Percentiles rank a stretch among this genome's conserved stretches.
Evolutionary conservation across 1,284 basidiomycete species (phyloP).

Genomic region (Flammula alnicola): DNA sequence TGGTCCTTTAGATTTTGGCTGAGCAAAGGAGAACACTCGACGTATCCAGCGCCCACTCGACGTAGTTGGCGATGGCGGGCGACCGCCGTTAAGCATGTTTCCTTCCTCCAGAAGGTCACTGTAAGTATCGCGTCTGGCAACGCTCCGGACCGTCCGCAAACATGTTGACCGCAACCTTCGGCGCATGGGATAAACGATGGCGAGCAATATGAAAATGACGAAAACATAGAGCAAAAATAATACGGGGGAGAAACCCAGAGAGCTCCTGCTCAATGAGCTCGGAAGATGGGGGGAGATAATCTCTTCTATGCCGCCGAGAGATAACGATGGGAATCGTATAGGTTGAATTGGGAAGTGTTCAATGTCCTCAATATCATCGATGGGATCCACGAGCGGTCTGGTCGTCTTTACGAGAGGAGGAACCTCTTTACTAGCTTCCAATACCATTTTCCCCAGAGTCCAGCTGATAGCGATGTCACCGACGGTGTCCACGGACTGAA

Average conservation of each 20-base stretch:
- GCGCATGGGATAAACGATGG: constrained; percentile 59
- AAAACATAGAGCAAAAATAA: constrained; percentile 58
- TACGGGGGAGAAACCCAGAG: constrained; percentile 73
- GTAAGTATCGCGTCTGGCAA: constrained; percentile 37
- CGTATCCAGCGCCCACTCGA: constrained; percentile 40
- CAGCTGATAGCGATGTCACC: constrained; percentile 94
- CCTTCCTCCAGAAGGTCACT: constrained; percentile 69
- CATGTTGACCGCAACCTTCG: constrained; percentile 52
- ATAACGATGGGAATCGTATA: constrained; percentile 64
- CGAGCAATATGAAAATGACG: constrained; percentile 44
- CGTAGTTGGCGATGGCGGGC: constrained; percentile 35
- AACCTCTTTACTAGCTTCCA: constrained; percentile 91
- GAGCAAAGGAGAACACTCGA: constrained; percentile 37
- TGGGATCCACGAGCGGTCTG: constrained; percentile 68
- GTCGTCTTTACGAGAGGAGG: constrained; percentile 50
- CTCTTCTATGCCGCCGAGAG: constrained; percentile 64
- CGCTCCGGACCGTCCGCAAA: constrained; percentile 50
- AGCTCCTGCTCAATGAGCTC: constrained; percentile 56
- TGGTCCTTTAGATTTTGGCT: constrained; percentile 32
- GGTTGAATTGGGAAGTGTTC: constrained; percentile 58
- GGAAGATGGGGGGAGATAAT: constrained; percentile 67
- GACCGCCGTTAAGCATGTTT: constrained; percentile 29
- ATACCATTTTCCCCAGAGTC: constrained; percentile 98
- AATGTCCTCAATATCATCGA: constrained; percentile 61
- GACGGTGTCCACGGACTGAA: constrained; percentile 93